Percentiles rank a stretch among this genome's conserved stretches.
These are phyloP conservation scores for Botrytis hyacinthi DNA, from an alignment of 2,329 filamentous ascomycete genomes.

Conservation along the genomic window DNA sequence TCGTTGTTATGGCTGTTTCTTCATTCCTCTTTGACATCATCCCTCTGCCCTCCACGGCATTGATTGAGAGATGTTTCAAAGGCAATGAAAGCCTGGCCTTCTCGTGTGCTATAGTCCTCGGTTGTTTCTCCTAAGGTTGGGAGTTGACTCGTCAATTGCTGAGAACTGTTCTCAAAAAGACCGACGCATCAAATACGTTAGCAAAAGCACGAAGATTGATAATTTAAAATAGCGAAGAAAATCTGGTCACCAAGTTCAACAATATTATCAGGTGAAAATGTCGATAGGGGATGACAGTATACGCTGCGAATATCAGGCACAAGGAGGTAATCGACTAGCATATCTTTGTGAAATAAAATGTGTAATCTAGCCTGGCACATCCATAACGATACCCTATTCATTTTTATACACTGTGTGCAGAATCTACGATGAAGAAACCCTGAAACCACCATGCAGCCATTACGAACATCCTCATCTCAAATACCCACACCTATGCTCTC, in stretches of 20 bases:
- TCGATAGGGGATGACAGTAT: not conserved
- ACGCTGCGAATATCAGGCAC: not conserved
- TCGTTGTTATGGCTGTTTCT: not conserved
- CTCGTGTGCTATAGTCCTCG: not conserved
- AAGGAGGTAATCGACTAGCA: not conserved
- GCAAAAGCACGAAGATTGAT: not conserved
- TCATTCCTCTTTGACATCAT: not conserved
- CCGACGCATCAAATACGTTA: not conserved
- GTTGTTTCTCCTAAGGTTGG: not conserved
- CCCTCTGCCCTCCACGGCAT: not conserved
- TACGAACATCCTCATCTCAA: not conserved
- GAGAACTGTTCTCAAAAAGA: not conserved
- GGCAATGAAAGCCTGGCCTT: not conserved
- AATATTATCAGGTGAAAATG: not conserved
- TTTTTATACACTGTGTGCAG: not conserved
- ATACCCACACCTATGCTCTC: not conserved
- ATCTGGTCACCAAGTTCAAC: not conserved
- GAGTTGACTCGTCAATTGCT: not conserved
- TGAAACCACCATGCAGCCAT: not conserved
- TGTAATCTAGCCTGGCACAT: not conserved
- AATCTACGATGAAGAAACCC: too few species aligned
- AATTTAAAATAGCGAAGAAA: not conserved
- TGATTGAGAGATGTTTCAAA: not conserved
- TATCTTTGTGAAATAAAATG: not conserved
- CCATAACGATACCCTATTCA: not conserved